Base-by-base conservation (phyloP, 2,329 filamentous ascomycete species). In the Aspergillus fumigatus region DNA sequence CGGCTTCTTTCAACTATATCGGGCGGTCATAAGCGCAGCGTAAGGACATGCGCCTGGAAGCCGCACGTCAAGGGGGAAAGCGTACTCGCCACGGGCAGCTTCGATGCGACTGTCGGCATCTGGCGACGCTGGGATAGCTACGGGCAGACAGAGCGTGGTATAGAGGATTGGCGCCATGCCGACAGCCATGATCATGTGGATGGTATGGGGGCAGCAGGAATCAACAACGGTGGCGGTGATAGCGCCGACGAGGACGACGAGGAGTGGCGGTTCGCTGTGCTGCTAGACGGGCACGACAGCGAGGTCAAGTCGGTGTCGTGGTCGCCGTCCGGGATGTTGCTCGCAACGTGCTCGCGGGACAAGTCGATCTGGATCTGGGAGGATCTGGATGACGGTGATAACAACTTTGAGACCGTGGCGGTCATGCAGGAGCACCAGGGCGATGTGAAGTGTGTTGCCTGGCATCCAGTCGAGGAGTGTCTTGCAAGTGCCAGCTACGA, bases 301-400 rank as follows among this genome's bases (percentile, higher is more conserved):
- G 94, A 99, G 75, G 89, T 99, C 74, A 99, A 99, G 75, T 86
- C 83, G 29, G 85, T 96, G 11, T 84, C 88, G 21, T 79, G 77
- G 74, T 75, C 74, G 0, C 66, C 76, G 3, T 74, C 79, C 88
- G 97, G 79, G 80, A 93, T 60, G 81, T 84, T 91, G 66, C 82
- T 99, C 4, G 94, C 94, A 5, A 97, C 92, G 0, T 97, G 92
- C 74, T 89, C 86, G 53, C 84, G 94, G 50, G 94, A 99, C 73
- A 97, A 97, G 78, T 89, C 85, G 17, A 90, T 97, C 19, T 99
- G 94, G 94, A 90, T 99, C 66, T 99, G 94, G 94, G 94, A 99
- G 75, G 94, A 97, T 72, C 84, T 97, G 53, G 77, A 78, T 54
- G 88, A 89, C 63, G 89, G 88, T 17, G 92, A 96, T 54, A 93